Conservation (phyloP, 495 filamentous ascomycete species). For the Baudoinia panamericana region DNA sequence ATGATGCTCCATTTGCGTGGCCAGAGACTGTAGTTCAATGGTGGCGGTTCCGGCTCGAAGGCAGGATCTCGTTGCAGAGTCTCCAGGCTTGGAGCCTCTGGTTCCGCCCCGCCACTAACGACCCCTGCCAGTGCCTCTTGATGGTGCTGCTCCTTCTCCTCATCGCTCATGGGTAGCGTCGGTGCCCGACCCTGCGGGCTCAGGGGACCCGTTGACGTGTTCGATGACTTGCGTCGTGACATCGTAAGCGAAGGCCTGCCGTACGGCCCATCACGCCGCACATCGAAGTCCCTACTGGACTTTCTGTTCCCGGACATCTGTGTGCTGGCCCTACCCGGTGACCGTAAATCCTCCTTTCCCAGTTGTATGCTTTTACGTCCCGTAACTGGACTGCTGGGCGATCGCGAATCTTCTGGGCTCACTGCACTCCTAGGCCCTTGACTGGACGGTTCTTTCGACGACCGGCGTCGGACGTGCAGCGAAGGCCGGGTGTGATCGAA, state of each 20-base stretch:
- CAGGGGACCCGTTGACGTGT: neutral
- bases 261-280: slow-evolving; percentile 14
- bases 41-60: slow-evolving; percentile 34
- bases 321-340: slow-evolving; percentile 4
- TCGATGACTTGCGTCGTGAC: slow-evolving; percentile 11
- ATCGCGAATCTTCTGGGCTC: too few species aligned
- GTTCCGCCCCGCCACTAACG: neutral
- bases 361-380: slow-evolving; percentile 4
- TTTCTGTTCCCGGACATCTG: neutral
- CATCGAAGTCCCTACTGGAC: slow-evolving; percentile 15
- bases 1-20: slow-evolving; percentile 42
- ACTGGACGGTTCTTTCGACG: neutral
- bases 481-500: slow-evolving; percentile 4
- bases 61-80: too few species aligned
- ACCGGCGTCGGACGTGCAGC: neutral
- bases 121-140: neutral
- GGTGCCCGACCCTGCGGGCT: neutral
- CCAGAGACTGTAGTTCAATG: slow-evolving; percentile 43
- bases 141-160: neutral
- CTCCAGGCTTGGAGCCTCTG: slow-evolving; percentile 1
- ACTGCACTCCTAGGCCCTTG: too few species aligned
- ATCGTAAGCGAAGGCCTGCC: slow-evolving; percentile 17
- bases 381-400: neutral
- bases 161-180: neutral
- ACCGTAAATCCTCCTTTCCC: neutral